A percentile compares a stretch with the other conserved stretches of the same genome.
Evolutionary conservation across 2,329 filamentous ascomycete genomes (phyloP).

Genomic region (Fusarium drepaniforme): DNA sequence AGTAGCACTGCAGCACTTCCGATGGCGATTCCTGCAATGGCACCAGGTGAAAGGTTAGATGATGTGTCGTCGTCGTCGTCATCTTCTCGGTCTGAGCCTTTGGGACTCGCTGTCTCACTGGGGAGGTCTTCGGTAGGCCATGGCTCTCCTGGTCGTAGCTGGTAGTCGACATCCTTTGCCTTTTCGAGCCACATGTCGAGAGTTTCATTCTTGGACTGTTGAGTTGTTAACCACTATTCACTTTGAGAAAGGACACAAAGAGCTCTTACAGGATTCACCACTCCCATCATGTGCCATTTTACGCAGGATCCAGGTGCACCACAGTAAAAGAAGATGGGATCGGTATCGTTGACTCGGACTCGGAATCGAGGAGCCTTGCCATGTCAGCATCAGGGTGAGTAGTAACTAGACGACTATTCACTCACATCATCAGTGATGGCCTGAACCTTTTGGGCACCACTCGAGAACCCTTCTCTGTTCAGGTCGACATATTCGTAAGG

Average conservation of each 20-base stretch:
- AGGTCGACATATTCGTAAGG: slow-evolving; percentile 67
- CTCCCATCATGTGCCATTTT: slow-evolving; percentile 78
- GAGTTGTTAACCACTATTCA: slow-evolving; percentile 9
- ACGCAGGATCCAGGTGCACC: slow-evolving; percentile 75
- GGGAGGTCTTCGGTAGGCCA: slow-evolving; percentile 62
- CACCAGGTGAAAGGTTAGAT: slow-evolving; percentile 53
- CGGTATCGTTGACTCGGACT: slow-evolving; percentile 68
- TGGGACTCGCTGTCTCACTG: slow-evolving; percentile 19
- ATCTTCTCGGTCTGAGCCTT: slow-evolving; percentile 6
- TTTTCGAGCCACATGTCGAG: slow-evolving; percentile 60
- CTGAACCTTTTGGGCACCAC: slow-evolving; percentile 60
- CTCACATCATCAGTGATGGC: slow-evolving; percentile 60
- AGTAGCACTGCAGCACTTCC: slow-evolving; percentile 60
- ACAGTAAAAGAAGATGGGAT: slow-evolving; percentile 78
- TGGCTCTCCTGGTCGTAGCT: slow-evolving; percentile 67
- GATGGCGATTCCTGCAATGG: slow-evolving; percentile 71
- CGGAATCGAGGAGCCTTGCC: slow-evolving; percentile 55
- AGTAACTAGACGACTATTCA: not conserved
- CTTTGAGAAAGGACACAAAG: not conserved
- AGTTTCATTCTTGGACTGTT: slow-evolving; percentile 61
- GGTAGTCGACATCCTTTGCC: slow-evolving; percentile 61
- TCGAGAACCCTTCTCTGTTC: slow-evolving; percentile 66
- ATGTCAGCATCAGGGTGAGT: slow-evolving; percentile 9
- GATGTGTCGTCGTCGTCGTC: slow-evolving; percentile 5
- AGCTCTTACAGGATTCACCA: slow-evolving; percentile 73